Conservation (phyloP, 2,329 filamentous ascomycete species). For the Venturia oleaginea region DNA sequence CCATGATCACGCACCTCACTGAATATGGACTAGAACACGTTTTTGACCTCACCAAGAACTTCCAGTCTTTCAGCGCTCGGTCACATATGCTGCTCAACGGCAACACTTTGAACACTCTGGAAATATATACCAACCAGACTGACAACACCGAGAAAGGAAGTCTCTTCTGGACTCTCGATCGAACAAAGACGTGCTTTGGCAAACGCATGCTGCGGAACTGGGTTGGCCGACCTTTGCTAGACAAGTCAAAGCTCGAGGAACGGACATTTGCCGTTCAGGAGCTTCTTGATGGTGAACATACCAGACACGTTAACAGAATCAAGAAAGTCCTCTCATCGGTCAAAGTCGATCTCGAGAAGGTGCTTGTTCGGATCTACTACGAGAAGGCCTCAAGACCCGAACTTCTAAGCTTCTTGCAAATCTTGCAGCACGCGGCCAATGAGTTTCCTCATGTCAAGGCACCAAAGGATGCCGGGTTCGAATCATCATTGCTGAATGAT, state of each 20-base stretch:
- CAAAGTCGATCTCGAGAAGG: slow-evolving; percentile 80
- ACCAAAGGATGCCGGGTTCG: slow-evolving; percentile 61
- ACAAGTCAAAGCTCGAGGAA: slow-evolving; percentile 64
- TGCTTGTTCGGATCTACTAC: slow-evolving; percentile 92
- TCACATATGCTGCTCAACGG: slow-evolving; percentile 96
- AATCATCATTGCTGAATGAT: slow-evolving; percentile 57
- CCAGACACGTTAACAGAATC: slow-evolving; percentile 61
- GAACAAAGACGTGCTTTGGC: slow-evolving; percentile 83
- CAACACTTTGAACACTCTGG: slow-evolving; percentile 85
- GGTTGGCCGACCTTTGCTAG: slow-evolving; percentile 83
- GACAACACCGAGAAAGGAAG: slow-evolving; percentile 79
- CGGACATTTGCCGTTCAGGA: slow-evolving; percentile 81
- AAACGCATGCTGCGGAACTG: slow-evolving; percentile 84
- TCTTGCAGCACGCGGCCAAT: slow-evolving; percentile 69
- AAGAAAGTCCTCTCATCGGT: slow-evolving; percentile 56
- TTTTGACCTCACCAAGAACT: slow-evolving; percentile 93
- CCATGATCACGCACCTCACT: slow-evolving; percentile 88
- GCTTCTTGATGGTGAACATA: slow-evolving; percentile 60
- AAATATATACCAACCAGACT: slow-evolving; percentile 92
- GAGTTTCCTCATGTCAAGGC: slow-evolving; percentile 63
- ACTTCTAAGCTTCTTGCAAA: slow-evolving; percentile 74
- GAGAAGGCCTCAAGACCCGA: slow-evolving; percentile 89
- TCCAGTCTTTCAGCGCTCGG: slow-evolving; percentile 86
- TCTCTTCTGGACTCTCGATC: slow-evolving; percentile 90
- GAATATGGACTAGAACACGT: slow-evolving; percentile 94